Percentiles rank a stretch among this genome's conserved stretches.
phyloP scores from a whole-genome alignment of 2,329 filamentous ascomycete genomes.

The Aspergillus versicolor region DNA sequence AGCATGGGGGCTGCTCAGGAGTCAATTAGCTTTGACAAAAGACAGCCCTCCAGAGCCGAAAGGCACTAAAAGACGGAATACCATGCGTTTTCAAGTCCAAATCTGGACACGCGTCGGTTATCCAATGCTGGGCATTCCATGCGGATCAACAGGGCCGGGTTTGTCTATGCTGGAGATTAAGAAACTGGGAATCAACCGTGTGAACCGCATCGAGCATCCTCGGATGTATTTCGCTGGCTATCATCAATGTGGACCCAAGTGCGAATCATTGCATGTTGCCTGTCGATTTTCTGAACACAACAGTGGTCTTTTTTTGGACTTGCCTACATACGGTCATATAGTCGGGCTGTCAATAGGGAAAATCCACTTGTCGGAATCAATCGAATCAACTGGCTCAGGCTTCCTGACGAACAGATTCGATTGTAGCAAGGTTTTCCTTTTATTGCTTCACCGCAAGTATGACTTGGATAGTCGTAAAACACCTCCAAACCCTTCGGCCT shows the following conservation, averaged over 20 bases:
- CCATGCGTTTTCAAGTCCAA: conserved; percentile 46
- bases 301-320: conserved; percentile 22
- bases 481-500: conserved; percentile 31
- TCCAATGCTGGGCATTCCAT: conserved; percentile 58
- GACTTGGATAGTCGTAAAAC: conserved; percentile 31
- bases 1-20: conserved; percentile 72
- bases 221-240: conserved; percentile 46
- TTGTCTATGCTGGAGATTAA: conserved; percentile 43
- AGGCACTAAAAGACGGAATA: conserved; percentile 36
- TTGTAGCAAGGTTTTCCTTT: conserved; percentile 57
- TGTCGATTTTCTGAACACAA: conserved; percentile 35
- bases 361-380: conserved; percentile 61
- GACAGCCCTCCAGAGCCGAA: conserved; percentile 7
- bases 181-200: conserved; percentile 49
- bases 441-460: conserved; percentile 44
- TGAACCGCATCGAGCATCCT: conserved; percentile 53
- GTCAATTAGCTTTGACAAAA: conserved; percentile 31
- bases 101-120: conserved; percentile 49
- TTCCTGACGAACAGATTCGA: conserved; percentile 26
- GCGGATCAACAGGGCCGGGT: conserved; percentile 63
- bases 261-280: conserved; percentile 17
- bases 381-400: conserved; percentile 20
- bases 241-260: conserved; percentile 19
- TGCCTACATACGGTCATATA: conserved; percentile 49
- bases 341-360: conserved; percentile 20